Percentiles rank a stretch among this genome's conserved stretches.
Conservation (phyloP, 2,329 filamentous ascomycete species). For the Neodidymelliopsis sp. region DNA sequence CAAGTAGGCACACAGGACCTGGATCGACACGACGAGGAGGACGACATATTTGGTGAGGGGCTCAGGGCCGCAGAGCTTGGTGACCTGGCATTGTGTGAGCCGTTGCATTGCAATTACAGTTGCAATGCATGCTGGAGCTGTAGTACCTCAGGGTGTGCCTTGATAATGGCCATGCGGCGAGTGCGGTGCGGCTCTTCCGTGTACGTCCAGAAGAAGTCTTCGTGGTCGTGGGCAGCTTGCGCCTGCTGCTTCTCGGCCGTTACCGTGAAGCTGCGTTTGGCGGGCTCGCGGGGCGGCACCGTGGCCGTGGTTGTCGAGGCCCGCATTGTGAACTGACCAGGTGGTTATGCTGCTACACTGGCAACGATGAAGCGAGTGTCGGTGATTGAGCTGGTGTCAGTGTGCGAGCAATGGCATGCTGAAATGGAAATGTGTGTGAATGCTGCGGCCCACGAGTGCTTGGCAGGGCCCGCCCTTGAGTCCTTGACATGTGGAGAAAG, state of each 20-base stretch:
- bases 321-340: conserved; percentile 42
- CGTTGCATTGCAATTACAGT: neutral
- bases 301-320: conserved; percentile 49
- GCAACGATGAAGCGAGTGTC: neutral
- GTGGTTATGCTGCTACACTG: neutral
- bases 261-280: conserved; percentile 32
- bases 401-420: conserved; percentile 1
- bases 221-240: conserved; percentile 38
- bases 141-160: conserved; percentile 94
- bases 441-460: conserved; percentile 5
- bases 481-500: conserved; percentile 15
- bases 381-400: neutral
- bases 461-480: conserved; percentile 8
- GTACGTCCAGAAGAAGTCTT: conserved; percentile 97
- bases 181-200: conserved; percentile 97
- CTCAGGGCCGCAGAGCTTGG: conserved; percentile 95
- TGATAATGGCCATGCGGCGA: conserved; percentile 91
- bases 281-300: conserved; percentile 33
- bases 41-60: conserved; percentile 96
- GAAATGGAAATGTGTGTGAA: conserved; percentile 8
- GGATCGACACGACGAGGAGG: conserved; percentile 79
- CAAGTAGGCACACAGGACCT: conserved; percentile 78
- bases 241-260: conserved; percentile 28
- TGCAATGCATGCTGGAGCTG: neutral
- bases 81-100: conserved; percentile 67